Evolutionary conservation across 1,284 basidiomycete species (phyloP), one percentile per base, ranked within the genome.

Genomic region (Leccinum fallax): DNA sequence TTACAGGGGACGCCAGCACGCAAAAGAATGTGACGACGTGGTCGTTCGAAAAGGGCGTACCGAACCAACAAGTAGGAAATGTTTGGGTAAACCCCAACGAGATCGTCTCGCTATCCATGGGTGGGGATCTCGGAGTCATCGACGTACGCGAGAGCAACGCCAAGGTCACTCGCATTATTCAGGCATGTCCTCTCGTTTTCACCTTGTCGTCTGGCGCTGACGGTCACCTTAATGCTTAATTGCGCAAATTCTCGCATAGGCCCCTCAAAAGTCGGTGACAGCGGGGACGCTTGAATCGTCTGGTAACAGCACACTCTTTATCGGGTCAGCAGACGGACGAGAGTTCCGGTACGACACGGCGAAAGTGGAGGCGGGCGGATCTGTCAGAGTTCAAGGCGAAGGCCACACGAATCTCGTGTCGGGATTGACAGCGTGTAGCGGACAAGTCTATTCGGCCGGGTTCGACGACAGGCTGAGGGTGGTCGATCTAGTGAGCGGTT

Each of bases 61-160:
- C 81, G 51, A 77, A 89, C 66, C 94, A 97, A 72, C 97, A 98
- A 79, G 88, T 96, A 55, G 97, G 97, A 43, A 93, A 93, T 66
- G 86, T 88, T 16, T 97, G 92, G 86, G 90, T 85, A 63, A 83
- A 86, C 48, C 83, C 53, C 4, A 58, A 83, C 55, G 85, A 86
- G 59, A 85, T 98, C 60, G 89, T 95, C 38, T 96, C 95, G 4
- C 80, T 98, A 46, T 94, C 94, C 2, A 80, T 97, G 68, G 87
- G 86, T 0, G 96, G 97, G 16, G 85, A 87, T 59, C 81, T 99
- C 59, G 95, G 92, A 71, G 73, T 97, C 19, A 89, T 97, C 72
- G 96, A 98, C 74, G 61, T 65, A 21, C 85, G 86, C 19, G 83
- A 93, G 46, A 81, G 81, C 11, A 82, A 82, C 1, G 80, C 85